Percentiles rank a stretch among this genome's conserved stretches.
phyloP scores from a whole-genome alignment of 768 basidiomycete species.

The Boletus bicolor region DNA sequence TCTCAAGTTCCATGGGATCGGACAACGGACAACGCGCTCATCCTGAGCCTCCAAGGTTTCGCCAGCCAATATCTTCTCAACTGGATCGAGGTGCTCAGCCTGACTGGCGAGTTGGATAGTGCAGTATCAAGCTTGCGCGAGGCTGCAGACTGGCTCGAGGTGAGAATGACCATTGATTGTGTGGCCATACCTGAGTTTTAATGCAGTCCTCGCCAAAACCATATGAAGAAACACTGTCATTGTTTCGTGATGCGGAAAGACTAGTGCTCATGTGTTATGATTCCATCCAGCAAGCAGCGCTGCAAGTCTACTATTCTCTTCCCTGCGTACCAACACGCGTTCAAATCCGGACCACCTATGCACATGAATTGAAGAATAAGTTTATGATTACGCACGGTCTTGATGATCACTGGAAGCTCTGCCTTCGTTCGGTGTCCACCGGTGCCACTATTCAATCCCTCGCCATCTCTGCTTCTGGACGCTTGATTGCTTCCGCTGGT shows the following conservation, averaged over 20 bases:
- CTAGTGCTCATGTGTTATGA: conserved; percentile 21
- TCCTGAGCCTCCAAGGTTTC: conserved; percentile 10
- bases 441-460: conserved; percentile 11
- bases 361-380: conserved; percentile 8
- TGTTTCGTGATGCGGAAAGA: conserved; percentile 18
- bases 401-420: conserved; percentile 12
- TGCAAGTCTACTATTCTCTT: conserved; percentile 18
- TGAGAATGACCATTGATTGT: neutral
- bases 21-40: conserved; percentile 1
- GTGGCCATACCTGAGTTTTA: neutral
- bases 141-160: conserved; percentile 14
- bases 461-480: conserved; percentile 17
- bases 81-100: conserved; percentile 22
- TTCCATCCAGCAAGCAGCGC: conserved; percentile 13
- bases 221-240: conserved; percentile 5
- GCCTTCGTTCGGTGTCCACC: conserved; percentile 12
- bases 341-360: conserved; percentile 12
- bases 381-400: conserved; percentile 10
- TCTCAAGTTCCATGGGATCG: conserved; percentile 9
- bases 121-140: conserved; percentile 13
- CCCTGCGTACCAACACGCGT: conserved; percentile 6
- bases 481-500: conserved; percentile 16
- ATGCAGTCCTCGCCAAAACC: conserved; percentile 8
- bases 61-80: conserved; percentile 7
- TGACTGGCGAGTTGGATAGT: conserved; percentile 16